phyloP scores from a whole-genome alignment of 2,329 filamentous ascomycete species.

The Tolypocladium album region DNA sequence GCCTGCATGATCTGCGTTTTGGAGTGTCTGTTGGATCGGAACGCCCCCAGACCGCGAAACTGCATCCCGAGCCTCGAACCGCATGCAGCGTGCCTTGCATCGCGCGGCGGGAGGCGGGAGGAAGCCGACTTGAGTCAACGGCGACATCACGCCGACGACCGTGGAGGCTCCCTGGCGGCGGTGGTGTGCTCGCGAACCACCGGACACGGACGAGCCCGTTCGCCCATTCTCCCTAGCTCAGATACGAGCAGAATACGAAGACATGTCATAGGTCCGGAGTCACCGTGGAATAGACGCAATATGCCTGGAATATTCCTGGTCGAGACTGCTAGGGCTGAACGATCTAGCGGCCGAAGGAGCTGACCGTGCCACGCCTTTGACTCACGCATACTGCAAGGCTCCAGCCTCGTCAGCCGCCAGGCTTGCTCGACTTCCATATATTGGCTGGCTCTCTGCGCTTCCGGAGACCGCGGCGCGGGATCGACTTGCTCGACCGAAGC shows the following conservation, averaged over 20 bases:
- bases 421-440: too few relatives aligned
- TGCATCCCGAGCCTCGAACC: not conserved
- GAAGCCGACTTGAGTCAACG: not conserved
- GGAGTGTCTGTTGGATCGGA: slow-evolving; percentile 17
- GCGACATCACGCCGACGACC: not conserved
- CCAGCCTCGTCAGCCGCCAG: not conserved
- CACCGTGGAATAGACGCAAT: not conserved
- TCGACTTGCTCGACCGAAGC: not conserved
- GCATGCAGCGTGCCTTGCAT: slow-evolving; percentile 11
- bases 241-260: not conserved
- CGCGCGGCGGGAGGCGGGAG: not conserved
- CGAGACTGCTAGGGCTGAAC: not conserved
- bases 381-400: not conserved
- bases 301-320: not conserved
- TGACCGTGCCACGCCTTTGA: not conserved
- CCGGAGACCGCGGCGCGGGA: too few relatives aligned
- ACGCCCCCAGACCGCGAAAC: not conserved
- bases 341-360: not conserved
- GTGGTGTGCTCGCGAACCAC: not conserved
- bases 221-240: not conserved
- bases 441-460: not conserved
- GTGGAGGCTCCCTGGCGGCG: not conserved
- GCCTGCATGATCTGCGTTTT: slow-evolving; percentile 17
- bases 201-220: not conserved
- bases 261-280: not conserved